A percentile compares a stretch with the other conserved stretches of the same genome.
phyloP scores from a whole-genome alignment of 2,329 filamentous ascomycete genomes.

The Trichoderma gracile region DNA sequence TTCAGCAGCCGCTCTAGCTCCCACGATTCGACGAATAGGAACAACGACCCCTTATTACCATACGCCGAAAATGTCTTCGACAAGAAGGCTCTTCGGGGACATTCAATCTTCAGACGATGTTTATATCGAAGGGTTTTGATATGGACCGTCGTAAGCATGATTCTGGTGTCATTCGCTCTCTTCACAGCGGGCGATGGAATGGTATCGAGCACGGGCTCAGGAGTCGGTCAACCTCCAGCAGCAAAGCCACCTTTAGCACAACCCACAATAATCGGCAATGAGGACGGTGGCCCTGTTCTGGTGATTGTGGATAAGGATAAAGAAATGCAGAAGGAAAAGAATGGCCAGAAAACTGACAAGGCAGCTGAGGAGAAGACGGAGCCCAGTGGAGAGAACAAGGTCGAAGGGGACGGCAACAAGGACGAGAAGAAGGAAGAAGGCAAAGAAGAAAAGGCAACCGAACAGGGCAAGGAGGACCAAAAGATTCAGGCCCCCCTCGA shows the following conservation, averaged over 20 bases:
- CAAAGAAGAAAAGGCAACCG: not conserved
- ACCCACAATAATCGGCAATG: conserved; percentile 20
- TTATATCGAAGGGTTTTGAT: conserved; percentile 55
- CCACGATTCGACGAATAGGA: conserved; percentile 35
- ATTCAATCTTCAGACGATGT: conserved; percentile 52
- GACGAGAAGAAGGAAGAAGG: conserved; percentile 23
- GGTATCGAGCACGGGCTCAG: conserved; percentile 20
- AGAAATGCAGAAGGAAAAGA: not conserved
- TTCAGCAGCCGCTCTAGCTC: conserved; percentile 42
- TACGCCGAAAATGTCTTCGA: conserved; percentile 37
- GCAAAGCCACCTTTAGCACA: not conserved
- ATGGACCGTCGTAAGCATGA: conserved; percentile 48
- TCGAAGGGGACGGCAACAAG: not conserved
- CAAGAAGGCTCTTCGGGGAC: conserved; percentile 45
- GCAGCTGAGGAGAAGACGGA: not conserved
- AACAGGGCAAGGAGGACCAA: not conserved
- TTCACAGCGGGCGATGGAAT: conserved; percentile 38
- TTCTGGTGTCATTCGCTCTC: conserved; percentile 45
- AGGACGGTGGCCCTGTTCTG: conserved; percentile 12
- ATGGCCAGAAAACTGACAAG: not conserved
- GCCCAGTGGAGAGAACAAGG: not conserved
- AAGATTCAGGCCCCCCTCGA: not conserved
- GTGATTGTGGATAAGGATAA: conserved; percentile 25
- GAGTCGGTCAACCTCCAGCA: not conserved
- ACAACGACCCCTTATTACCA: conserved; percentile 40